Conservation (phyloP, 306 rosid species). For the Casuarina equisetifolia region DNA sequence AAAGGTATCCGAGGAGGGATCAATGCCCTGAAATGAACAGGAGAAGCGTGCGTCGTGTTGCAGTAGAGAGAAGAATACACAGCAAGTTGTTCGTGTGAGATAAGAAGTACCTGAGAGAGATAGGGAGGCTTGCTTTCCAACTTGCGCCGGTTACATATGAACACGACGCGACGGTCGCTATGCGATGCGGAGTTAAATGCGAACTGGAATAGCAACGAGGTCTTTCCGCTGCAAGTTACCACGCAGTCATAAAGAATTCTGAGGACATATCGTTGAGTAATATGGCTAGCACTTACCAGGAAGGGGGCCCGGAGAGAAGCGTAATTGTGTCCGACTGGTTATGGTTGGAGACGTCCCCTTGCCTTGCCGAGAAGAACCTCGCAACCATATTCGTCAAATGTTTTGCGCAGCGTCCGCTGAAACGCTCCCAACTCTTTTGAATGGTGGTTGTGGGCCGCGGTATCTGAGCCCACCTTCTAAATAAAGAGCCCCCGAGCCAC, state of each 20-base stretch:
- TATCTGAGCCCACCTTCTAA: neutral
- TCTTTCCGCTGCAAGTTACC: slow-evolving; percentile 57
- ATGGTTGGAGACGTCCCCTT: slow-evolving; percentile 17
- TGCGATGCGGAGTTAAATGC: slow-evolving; percentile 59
- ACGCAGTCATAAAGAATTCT: neutral
- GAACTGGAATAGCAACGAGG: slow-evolving; percentile 78
- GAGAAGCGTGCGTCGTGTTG: neutral
- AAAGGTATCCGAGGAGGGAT: slow-evolving; percentile 60
- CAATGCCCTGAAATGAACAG: slow-evolving; percentile 53
- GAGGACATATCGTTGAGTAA: neutral
- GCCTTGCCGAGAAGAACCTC: slow-evolving; percentile 54
- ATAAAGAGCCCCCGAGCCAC: neutral
- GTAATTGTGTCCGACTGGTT: slow-evolving; percentile 26
- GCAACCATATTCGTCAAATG: slow-evolving; percentile 37
- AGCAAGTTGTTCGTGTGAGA: neutral
- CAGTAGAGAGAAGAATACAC: slow-evolving; percentile 3
- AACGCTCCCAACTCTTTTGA: neutral
- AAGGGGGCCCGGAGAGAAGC: slow-evolving; percentile 91
- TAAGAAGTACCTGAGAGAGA: slow-evolving; percentile 69
- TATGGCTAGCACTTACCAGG: slow-evolving; percentile 39
- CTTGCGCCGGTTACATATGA: slow-evolving; percentile 60
- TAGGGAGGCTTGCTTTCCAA: slow-evolving; percentile 77
- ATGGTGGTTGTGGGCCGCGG: neutral
- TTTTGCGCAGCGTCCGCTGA: neutral
- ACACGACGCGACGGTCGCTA: slow-evolving; percentile 44